A percentile compares a stretch with the other conserved stretches of the same genome.
Conservation (phyloP, 352 stramenopile species). For the Phytophthora pini region DNA sequence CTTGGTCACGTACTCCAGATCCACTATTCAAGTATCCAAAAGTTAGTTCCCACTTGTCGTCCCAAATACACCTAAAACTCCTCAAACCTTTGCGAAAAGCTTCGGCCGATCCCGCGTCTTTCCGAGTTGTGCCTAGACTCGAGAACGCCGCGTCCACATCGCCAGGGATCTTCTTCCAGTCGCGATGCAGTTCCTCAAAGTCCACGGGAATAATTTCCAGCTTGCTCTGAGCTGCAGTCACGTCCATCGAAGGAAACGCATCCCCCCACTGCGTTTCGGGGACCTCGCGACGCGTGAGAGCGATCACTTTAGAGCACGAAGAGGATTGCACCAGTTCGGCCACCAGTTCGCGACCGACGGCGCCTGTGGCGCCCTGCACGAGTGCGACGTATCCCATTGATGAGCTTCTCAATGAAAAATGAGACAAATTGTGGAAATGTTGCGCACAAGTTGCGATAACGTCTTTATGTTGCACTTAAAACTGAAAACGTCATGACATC, state of each 20-base stretch:
- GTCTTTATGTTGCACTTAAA: too few species aligned
- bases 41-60: slow-evolving; percentile 7
- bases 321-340: slow-evolving; percentile 63
- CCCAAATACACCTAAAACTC: not conserved
- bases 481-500: too few species aligned
- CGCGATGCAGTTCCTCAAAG: slow-evolving; percentile 56
- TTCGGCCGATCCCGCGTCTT: slow-evolving; percentile 63
- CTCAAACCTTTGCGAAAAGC: slow-evolving; percentile 62
- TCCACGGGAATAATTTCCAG: slow-evolving; percentile 60
- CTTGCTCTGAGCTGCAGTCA: slow-evolving; percentile 45
- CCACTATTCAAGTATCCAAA: slow-evolving; percentile 42
- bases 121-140: slow-evolving; percentile 75
- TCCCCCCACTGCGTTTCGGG: slow-evolving; percentile 44
- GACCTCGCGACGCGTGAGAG: slow-evolving; percentile 64
- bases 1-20: slow-evolving; percentile 67
- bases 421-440: too few species aligned
- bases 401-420: too few species aligned
- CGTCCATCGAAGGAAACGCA: slow-evolving; percentile 58
- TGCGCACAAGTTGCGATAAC: too few species aligned
- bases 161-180: slow-evolving; percentile 38
- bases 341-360: slow-evolving; percentile 70
- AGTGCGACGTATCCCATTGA: slow-evolving; percentile 53
- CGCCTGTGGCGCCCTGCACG: slow-evolving; percentile 66
- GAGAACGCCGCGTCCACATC: slow-evolving; percentile 65
- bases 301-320: slow-evolving; percentile 66